Base-by-base conservation (phyloP, 768 basidiomycete species). In the Paxillus ammoniavirescens region DNA sequence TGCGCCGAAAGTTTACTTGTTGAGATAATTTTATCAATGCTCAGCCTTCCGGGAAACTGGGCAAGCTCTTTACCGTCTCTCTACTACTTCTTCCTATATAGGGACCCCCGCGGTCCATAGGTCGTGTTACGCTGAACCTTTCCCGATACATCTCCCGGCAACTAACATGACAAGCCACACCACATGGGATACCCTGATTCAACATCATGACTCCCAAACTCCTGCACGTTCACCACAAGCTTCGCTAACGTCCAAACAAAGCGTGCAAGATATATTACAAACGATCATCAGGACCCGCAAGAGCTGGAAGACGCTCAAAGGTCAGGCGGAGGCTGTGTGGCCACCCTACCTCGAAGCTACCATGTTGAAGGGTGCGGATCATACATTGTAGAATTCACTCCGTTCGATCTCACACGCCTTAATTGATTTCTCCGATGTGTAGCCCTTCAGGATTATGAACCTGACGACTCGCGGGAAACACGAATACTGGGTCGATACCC, bases 341-440 rank as follows among this genome's bases (percentile, higher is more conserved):
- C 89, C 89, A 49, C 86, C 84, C 10, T 80, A 86, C 60, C 81
- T 91, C 47, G 89, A 91, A 73, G 86, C 84, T 28, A 85, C 86
- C 38, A 75, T 91, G 59, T 78, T 91, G 41, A 84, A 89, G 78
- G 89, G 89, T 86, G 56, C 41, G 72, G 44, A 50, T 55, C 50
- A 54, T 54, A 47, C 18, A 31, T 47, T 46, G 26, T 42, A 18
- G 41, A 21, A 49, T 35, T 37, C 18, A 46, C 26, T 44, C 50
- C 56, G 26, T 26, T 26, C 26, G 4, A 26, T 42, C 43, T 56
- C 58, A 53, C 49, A 55, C 47, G 5, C 14, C 55, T 57, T 55
- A 15, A 33, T 51, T 58, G 46, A 58, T 58, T 66, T 49, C 46
- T 56, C 37, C 17, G 53, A 38, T 45, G 13, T 21, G 48, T 63